phyloP scores from a whole-genome alignment of 108 stramenopile species.

The Cyclotella baltica region DNA sequence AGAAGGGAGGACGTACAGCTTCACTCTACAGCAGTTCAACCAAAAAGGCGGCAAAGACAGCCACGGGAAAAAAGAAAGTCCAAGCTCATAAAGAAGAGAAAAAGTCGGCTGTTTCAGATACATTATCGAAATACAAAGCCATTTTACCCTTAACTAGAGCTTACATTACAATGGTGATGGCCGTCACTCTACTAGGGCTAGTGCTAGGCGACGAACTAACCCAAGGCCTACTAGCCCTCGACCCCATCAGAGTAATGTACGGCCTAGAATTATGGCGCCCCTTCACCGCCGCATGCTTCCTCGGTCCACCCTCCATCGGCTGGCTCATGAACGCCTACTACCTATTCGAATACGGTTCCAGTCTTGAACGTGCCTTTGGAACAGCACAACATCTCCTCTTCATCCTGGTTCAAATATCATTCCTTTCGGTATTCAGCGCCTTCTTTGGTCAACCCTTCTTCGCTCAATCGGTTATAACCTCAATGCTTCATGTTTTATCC shows the following conservation, averaged over 20 bases:
- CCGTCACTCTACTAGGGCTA: constrained; percentile 73
- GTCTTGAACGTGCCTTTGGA: constrained; percentile 86
- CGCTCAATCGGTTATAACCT: constrained; percentile 78
- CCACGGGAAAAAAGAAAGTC: constrained; percentile 63
- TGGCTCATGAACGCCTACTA: constrained; percentile 91
- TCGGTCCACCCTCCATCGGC: constrained; percentile 86
- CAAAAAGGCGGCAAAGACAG: constrained; percentile 43
- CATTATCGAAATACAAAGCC: constrained; percentile 71
- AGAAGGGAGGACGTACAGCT: constrained; percentile 48
- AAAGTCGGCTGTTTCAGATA: constrained; percentile 60
- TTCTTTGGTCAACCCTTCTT: constrained; percentile 87
- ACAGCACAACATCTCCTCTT: constrained; percentile 82
- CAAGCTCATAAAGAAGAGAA: constrained; percentile 54
- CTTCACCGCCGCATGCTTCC: constrained; percentile 84
- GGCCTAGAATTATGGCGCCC: constrained; percentile 88
- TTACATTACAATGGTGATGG: constrained; percentile 81
- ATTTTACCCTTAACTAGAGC: constrained; percentile 83
- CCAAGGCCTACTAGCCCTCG: constrained; percentile 81
- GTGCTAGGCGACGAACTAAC: constrained; percentile 85
- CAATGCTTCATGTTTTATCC: constrained; percentile 90
- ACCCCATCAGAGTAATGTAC: constrained; percentile 80
- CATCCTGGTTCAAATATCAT: constrained; percentile 65
- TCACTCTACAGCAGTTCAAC: constrained; percentile 37
- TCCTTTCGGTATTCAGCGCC: constrained; percentile 63
- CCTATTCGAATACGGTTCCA: constrained; percentile 84